phyloP scores from a whole-genome alignment of 208 protist species.

The Entamoeba histolytica region DNA sequence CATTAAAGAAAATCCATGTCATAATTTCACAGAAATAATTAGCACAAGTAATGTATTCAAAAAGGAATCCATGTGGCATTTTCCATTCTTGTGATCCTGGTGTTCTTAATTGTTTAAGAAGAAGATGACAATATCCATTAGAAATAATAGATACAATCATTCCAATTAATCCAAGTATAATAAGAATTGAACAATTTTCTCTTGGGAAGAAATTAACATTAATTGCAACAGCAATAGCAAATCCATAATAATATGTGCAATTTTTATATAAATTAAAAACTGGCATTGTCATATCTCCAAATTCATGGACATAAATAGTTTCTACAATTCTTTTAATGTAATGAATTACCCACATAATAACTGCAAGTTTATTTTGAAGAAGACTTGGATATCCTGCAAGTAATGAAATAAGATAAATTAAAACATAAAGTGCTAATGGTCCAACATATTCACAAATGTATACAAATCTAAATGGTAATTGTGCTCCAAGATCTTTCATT shows the following conservation, averaged over 20 bases:
- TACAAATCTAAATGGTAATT: background rate
- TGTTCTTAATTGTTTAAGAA: background rate
- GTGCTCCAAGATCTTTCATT: background rate
- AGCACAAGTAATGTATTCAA: background rate
- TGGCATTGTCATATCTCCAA: conserved; percentile 7
- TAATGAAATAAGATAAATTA: background rate
- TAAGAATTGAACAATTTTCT: background rate
- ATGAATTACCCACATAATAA: background rate
- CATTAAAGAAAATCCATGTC: background rate
- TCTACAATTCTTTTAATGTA: conserved; percentile 6
- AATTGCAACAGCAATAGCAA: background rate
- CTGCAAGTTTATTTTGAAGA: background rate
- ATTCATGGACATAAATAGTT: conserved; percentile 7
- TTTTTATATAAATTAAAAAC: background rate
- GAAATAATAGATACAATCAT: background rate
- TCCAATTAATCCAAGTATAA: background rate
- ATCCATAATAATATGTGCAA: conserved; percentile 2
- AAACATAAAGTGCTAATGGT: background rate
- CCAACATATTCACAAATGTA: conserved; percentile 3
- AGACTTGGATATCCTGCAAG: background rate
- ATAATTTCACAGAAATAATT: conserved; percentile 7
- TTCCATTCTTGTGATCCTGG: background rate
- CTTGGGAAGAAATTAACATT: background rate
- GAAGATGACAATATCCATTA: background rate
- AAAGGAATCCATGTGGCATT: background rate